Conservation (phyloP, 2,329 filamentous ascomycete genomes). For the Cladosporium sp. region DNA sequence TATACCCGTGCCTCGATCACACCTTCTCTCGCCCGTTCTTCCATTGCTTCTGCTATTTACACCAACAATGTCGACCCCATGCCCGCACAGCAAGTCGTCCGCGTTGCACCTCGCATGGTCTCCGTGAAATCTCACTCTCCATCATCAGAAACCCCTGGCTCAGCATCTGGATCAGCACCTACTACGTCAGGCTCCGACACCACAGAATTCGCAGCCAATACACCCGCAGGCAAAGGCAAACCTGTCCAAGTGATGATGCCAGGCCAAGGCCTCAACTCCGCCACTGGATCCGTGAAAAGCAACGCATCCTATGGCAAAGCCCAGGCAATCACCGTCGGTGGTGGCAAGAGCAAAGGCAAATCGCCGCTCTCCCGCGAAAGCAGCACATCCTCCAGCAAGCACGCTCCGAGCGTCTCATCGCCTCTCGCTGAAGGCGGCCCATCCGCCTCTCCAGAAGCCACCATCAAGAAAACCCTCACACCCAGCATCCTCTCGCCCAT, state of each 20-base stretch:
- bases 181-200: constrained; percentile 4
- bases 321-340: constrained; percentile 41
- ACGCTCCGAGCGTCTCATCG: constrained; percentile 27
- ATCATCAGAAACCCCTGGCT: constrained; percentile 1
- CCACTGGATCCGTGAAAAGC: constrained; percentile 34
- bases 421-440: constrained; percentile 30
- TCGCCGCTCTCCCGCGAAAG: constrained; percentile 25
- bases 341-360: constrained; percentile 31
- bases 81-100: constrained; percentile 79
- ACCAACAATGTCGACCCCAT: constrained; percentile 82
- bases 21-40: constrained; percentile 46
- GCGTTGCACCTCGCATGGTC: constrained; percentile 86
- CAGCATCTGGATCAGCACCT: not conserved
- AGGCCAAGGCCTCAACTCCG: constrained; percentile 20
- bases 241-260: constrained; percentile 39
- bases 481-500: constrained; percentile 3
- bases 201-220: constrained; percentile 8
- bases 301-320: constrained; percentile 40
- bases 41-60: constrained; percentile 88
- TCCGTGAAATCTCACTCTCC: constrained; percentile 63
- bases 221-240: constrained; percentile 13
- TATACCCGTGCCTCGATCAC: constrained; percentile 46
- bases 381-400: constrained; percentile 22
- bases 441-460: constrained; percentile 26
- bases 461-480: constrained; percentile 24